Conservation (phyloP, 208 protist species). For the Leishmania martiniquensis region DNA sequence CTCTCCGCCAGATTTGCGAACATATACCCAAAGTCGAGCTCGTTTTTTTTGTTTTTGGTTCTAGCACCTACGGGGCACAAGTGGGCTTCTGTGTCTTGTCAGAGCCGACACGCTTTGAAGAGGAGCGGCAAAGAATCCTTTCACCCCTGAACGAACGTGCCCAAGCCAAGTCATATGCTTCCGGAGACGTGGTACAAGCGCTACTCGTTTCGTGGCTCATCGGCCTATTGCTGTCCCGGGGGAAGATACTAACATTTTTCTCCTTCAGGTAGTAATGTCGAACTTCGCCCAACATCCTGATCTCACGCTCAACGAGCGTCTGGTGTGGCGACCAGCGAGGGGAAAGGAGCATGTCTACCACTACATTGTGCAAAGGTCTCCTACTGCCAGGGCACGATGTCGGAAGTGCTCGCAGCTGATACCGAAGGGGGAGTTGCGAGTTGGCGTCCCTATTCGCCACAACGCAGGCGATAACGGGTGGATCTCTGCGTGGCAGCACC, state of each 20-base stretch:
- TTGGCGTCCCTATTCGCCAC: conserved; percentile 85
- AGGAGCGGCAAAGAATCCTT: neutral
- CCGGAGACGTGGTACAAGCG: neutral
- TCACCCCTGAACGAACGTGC: neutral
- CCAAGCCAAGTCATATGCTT: neutral
- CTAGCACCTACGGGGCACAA: neutral
- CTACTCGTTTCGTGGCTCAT: neutral
- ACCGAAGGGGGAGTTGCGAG: conserved; percentile 74
- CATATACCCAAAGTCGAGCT: neutral
- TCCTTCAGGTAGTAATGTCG: conserved; percentile 34
- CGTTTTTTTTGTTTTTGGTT: neutral
- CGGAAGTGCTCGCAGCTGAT: conserved; percentile 88
- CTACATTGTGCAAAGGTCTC: conserved; percentile 73
- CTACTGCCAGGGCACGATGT: conserved; percentile 74
- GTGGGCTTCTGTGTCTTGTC: neutral
- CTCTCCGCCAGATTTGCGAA: neutral
- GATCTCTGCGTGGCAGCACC: conserved; percentile 91
- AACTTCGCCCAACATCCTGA: conserved; percentile 59
- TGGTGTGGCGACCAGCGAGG: conserved; percentile 59
- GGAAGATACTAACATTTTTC: neutral
- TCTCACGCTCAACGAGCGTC: conserved; percentile 71
- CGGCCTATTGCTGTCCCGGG: neutral
- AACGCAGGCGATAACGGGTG: conserved; percentile 80
- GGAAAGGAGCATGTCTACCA: conserved; percentile 51
- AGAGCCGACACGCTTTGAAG: neutral